These are phyloP conservation scores for Aureobasidium mangrovei DNA, from an alignment of 2,329 filamentous ascomycete species.

Conservation along the genomic window DNA sequence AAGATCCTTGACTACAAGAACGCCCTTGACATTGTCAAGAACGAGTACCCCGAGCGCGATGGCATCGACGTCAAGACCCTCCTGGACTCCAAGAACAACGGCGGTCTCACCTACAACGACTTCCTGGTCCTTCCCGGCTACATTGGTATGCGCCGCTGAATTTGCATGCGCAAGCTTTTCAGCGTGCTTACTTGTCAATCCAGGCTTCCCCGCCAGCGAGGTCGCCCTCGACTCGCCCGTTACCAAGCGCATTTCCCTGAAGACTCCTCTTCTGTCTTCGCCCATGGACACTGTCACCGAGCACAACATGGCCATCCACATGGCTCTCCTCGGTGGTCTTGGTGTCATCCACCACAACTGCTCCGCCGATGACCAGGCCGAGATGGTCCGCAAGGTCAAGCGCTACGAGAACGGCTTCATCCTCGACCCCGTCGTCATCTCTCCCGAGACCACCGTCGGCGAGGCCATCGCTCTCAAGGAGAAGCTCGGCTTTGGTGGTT, in stretches of 20 bases:
- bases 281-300: constrained; percentile 99
- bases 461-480: constrained; percentile 91
- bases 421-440: constrained; percentile 86
- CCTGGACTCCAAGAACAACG: constrained; percentile 83
- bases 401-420: constrained; percentile 99
- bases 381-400: constrained; percentile 99
- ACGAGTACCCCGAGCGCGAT: constrained; percentile 69
- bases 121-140: constrained; percentile 95
- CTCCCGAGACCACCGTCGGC: constrained; percentile 74
- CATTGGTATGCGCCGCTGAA: constrained; percentile 53
- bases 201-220: constrained; percentile 81
- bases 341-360: constrained; percentile 99
- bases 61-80: constrained; percentile 80
- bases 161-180: constrained; percentile 15
- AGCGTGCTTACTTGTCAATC: constrained; percentile 17
- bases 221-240: constrained; percentile 83
- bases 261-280: constrained; percentile 93
- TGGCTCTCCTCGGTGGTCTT: constrained; percentile 77
- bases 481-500: constrained; percentile 97
- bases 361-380: constrained; percentile 90
- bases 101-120: constrained; percentile 97
- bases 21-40: constrained; percentile 70
- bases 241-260: constrained; percentile 90
- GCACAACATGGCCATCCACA: constrained; percentile 98
- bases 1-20: constrained; percentile 63